phyloP scores from a whole-genome alignment of 495 filamentous ascomycete genomes.

The Thermothielavioides terrestris region DNA sequence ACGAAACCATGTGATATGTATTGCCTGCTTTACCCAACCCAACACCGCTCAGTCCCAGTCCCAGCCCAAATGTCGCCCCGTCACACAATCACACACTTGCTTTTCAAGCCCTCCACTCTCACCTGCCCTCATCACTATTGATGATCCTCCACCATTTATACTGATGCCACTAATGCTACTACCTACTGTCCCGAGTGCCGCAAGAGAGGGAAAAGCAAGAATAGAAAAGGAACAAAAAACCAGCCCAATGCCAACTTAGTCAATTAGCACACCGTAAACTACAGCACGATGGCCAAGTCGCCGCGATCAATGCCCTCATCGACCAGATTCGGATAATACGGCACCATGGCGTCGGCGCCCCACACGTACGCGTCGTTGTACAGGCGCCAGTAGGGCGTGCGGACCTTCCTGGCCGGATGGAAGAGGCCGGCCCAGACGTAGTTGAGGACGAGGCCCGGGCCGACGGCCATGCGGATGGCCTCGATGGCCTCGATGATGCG shows the following conservation, averaged over 20 bases:
- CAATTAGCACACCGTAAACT: too few relatives aligned
- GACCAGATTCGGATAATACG: slow-evolving; percentile 81
- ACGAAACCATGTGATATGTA: not conserved
- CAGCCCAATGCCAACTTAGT: too few relatives aligned
- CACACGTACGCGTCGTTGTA: slow-evolving; percentile 99
- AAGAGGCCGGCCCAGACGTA: slow-evolving; percentile 97
- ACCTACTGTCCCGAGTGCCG: too few relatives aligned
- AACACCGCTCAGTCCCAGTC: not conserved
- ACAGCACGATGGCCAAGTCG: slow-evolving; percentile 80
- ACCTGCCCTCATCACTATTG: not conserved
- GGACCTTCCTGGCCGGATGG: slow-evolving; percentile 90
- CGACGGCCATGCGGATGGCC: slow-evolving; percentile 89
- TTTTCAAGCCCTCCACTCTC: not conserved
- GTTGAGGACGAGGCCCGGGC: slow-evolving; percentile 85
- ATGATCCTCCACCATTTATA: too few relatives aligned
- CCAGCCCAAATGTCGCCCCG: too few relatives aligned
- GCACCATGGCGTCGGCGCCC: slow-evolving; percentile 85
- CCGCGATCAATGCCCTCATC: slow-evolving; percentile 65
- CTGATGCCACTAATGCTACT: too few relatives aligned
- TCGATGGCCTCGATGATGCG: slow-evolving; percentile 95
- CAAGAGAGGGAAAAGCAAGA: too few relatives aligned
- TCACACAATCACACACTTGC: too few relatives aligned
- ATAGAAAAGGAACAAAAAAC: too few relatives aligned
- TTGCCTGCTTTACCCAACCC: not conserved
- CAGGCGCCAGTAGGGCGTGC: slow-evolving; percentile 84